phyloP scores from a whole-genome alignment of 345 rosid species.

The Salix purpurea region DNA sequence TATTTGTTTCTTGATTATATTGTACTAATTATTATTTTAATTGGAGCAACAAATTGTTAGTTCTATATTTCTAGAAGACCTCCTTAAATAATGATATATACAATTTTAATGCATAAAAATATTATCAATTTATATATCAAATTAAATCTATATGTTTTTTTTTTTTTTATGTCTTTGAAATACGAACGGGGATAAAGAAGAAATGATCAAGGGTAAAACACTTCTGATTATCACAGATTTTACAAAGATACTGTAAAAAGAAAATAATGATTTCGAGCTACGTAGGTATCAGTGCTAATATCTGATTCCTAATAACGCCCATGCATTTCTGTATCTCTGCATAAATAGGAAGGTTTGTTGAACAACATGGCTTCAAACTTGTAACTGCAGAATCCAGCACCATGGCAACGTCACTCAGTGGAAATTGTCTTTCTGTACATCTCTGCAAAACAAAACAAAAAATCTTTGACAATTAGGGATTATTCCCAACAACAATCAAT shows the following conservation, averaged over 20 bases:
- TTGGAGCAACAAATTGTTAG: no score
- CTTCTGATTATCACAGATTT: background rate
- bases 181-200: no score
- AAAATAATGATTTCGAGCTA: background rate
- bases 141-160: no score
- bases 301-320: conserved; percentile 71
- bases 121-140: no score
- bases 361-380: conserved; percentile 69
- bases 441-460: conserved; percentile 40
- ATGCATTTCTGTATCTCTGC: conserved; percentile 85
- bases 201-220: background rate
- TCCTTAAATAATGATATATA: no score
- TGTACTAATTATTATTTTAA: no score
- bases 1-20: no score
- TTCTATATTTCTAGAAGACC: no score
- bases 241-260: background rate
- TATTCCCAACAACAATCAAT: background rate
- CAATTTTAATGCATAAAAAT: no score
- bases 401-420: conserved; percentile 73
- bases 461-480: background rate
- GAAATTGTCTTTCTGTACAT: conserved; percentile 79
- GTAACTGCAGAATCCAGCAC: conserved; percentile 71
- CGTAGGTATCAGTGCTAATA: conserved; percentile 31
- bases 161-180: no score
- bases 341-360: conserved; percentile 70